Conservation (phyloP, 2,329 filamentous ascomycete genomes). For the Elsinoe australis region DNA sequence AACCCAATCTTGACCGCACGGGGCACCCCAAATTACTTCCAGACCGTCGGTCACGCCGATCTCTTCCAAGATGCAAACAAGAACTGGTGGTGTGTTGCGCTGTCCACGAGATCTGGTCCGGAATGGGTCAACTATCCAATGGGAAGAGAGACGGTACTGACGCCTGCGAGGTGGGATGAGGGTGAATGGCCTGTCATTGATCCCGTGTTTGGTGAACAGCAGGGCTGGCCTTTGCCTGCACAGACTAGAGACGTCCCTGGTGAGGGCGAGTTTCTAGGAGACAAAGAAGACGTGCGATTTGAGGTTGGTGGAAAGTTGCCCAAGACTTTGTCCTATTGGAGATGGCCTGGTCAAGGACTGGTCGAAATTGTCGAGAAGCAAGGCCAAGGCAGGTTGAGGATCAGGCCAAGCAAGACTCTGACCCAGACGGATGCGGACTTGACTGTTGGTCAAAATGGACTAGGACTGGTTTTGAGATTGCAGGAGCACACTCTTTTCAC, state of each 20-base stretch:
- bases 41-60: conserved; percentile 52
- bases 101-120: conserved; percentile 41
- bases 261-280: not conserved
- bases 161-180: conserved; percentile 43
- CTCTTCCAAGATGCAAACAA: conserved; percentile 46
- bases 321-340: not conserved
- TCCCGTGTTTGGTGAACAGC: conserved; percentile 40
- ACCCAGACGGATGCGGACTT: conserved; percentile 35
- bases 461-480: conserved; percentile 47
- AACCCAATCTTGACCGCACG: conserved; percentile 26
- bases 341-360: not conserved
- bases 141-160: conserved; percentile 48
- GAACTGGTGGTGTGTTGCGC: conserved; percentile 47
- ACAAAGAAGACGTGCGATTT: conserved; percentile 30
- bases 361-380: not conserved
- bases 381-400: not conserved
- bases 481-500: conserved; percentile 51
- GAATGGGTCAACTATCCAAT: conserved; percentile 43
- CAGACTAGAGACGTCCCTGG: conserved; percentile 41
- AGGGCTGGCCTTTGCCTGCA: conserved; percentile 37
- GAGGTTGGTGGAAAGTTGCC: conserved; percentile 39
- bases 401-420: not conserved
- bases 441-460: conserved; percentile 38
- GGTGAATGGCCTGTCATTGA: conserved; percentile 34
- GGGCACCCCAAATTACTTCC: conserved; percentile 32